Base-by-base conservation (phyloP, 2,329 filamentous ascomycete species). In the Pestalotiopsis sp. region DNA sequence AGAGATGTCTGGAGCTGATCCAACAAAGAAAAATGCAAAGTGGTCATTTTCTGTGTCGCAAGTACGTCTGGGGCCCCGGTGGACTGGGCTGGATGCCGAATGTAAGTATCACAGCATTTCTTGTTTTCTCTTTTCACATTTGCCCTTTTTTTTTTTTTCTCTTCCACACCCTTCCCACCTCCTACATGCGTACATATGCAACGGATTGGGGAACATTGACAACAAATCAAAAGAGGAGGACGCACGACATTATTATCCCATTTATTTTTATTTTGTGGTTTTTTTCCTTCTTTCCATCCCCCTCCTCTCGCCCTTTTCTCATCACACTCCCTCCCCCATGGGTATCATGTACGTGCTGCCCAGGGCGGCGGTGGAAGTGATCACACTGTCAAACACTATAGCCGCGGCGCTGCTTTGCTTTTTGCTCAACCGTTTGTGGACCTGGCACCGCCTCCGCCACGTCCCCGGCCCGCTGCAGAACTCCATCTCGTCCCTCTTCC, bases 381-480 rank as follows among this genome's bases (percentile, higher is more conserved):
- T 39, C 20, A 27, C 49, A 20, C 36, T 62, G 45, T 64, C 56
- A 39, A 57, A 60, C 23, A 17, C 67, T 3, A 12, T 70, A 31
- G 13, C 61, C 36, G 25, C 64, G 23, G n/a, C 60, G 17, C 17
- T 68, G 14, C 9, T 69, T 27, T 68, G 49, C 17, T 69, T 67
- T 59, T 27, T 68, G 27, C 23, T 66, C 27, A 52, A 68, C 13
- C 66, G 49, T 13, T 25, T 68, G 23, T 60, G 63, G 68, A 58
- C 57, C 41, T 70, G 69, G 69, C 38, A 68, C 23, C 67, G 69
- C 25, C 62, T 70, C 11, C 20, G 64, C 39, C 69, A 70, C 39
- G 59, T 70, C 7, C 69, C 69, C 25, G 69, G 69, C 11, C 69
- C 69, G 12, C 52, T 69, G 56, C 52, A 39, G 57, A 64, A 66